Evolutionary conservation across 1,284 basidiomycete species (phyloP).

Genomic region (Rhodofomes roseus): DNA sequence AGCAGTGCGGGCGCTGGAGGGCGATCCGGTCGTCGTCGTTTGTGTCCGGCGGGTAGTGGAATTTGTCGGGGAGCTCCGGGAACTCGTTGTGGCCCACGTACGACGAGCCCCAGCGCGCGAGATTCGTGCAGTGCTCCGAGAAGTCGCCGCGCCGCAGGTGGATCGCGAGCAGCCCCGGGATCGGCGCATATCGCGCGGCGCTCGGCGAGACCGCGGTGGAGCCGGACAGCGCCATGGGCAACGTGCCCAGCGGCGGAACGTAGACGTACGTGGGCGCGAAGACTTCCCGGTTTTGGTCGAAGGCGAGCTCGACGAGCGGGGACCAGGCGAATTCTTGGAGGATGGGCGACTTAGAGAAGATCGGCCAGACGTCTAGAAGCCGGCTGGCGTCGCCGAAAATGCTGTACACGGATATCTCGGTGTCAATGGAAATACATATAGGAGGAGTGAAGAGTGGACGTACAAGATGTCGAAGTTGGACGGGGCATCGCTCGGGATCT

Average conservation of each 20-base stretch:
- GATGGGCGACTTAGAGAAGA: constrained; percentile 46
- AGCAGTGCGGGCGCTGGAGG: constrained; percentile 36
- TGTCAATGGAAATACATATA: too few species aligned
- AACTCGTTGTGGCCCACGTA: constrained; percentile 42
- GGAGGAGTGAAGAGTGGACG: background rate
- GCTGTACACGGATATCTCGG: constrained; percentile 22
- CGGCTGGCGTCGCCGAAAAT: constrained; percentile 43
- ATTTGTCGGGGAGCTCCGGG: constrained; percentile 39
- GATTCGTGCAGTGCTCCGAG: constrained; percentile 43
- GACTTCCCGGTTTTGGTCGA: constrained; percentile 47
- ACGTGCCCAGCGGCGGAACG: constrained; percentile 14
- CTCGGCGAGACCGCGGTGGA: constrained; percentile 32
- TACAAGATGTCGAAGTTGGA: constrained; percentile 44
- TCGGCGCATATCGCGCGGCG: constrained; percentile 19
- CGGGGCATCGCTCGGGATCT: constrained; percentile 39
- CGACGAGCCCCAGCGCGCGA: constrained; percentile 38
- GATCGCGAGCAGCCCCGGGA: constrained; percentile 46
- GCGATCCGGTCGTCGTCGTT: constrained; percentile 24
- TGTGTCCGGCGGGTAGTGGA: constrained; percentile 33
- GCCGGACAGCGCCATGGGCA: constrained; percentile 24
- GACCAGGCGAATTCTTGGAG: constrained; percentile 55
- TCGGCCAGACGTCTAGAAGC: constrained; percentile 43
- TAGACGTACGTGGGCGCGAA: constrained; percentile 32
- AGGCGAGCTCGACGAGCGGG: constrained; percentile 48
- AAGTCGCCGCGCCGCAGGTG: constrained; percentile 65